These are phyloP conservation scores for Saccharum officinarum DNA, from an alignment of 176 grass and related monocot species.

Conservation along the genomic window DNA sequence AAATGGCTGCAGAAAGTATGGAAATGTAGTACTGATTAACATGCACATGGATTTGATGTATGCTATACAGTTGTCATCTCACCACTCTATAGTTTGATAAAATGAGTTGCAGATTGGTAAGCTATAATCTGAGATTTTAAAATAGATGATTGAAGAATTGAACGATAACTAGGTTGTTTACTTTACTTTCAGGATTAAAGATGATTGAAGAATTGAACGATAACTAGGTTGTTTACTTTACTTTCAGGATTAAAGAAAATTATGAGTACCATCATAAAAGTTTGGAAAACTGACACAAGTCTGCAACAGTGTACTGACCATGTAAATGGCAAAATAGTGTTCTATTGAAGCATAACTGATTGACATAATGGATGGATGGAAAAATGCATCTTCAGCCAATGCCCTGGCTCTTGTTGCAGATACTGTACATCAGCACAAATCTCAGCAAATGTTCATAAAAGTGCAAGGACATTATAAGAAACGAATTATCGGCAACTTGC, in stretches of 20 bases:
- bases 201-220: background rate
- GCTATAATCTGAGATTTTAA: background rate
- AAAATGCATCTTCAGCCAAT: slow-evolving; percentile 92
- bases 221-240: background rate
- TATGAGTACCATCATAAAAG: background rate
- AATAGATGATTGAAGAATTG: background rate
- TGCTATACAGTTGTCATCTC: background rate
- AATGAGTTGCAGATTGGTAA: background rate
- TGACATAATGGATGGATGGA: slow-evolving; percentile 92
- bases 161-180: background rate
- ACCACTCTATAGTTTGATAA: background rate
- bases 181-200: background rate
- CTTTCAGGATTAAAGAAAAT: background rate
- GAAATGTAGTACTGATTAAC: background rate
- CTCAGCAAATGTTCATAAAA: background rate
- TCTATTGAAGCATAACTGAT: slow-evolving; percentile 97
- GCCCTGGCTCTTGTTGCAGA: slow-evolving; percentile 81
- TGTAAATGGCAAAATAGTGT: slow-evolving; percentile 99
- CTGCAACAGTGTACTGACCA: slow-evolving; percentile 60
- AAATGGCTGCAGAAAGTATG: slow-evolving; percentile 64
- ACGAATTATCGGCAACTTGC: slow-evolving; percentile 37
- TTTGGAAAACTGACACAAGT: background rate
- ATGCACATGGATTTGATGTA: background rate
- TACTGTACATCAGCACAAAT: slow-evolving; percentile 41
- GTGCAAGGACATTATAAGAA: background rate